Base-by-base conservation (phyloP, 441 rosid species). In the Pelargonium cotyledonis region DNA sequence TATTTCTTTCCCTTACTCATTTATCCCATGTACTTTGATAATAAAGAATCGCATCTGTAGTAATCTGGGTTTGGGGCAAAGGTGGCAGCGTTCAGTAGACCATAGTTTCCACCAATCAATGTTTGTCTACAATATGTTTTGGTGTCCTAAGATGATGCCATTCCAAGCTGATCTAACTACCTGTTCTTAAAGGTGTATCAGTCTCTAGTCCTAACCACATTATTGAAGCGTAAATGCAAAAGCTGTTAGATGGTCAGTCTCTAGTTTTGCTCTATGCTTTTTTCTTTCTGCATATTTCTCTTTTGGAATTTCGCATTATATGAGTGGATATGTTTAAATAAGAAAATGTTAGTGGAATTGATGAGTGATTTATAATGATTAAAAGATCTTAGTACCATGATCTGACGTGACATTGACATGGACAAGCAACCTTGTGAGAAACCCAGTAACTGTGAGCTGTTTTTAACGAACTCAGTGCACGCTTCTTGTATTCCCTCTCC, bases 151-250 rank as follows among this genome's bases (percentile, higher is more conserved):
- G 77, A 65, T 0, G 98, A 72, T 41, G 97, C 76, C 95, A 90
- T 92, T 6, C 87, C 99, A 40, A 95, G 93, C 84, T 95, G 95
- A 83, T 95, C 99, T 75, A 95, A 75, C 68, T 95, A 95, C 98
- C 99, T 95, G 82, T 8, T 57, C 8, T 19, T 19, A 18, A 29
- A 57, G 8, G 26, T 57, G 62, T 9, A 8, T 57, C 29, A 57
- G 21, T 57, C 10, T 57, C 62, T 23, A 57, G 21, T 57, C 26
- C 19, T 29, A 23, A 57, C 62, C 62, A 57, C 19, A 15, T 57
- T 8, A 57, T 55, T 55, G 26, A 18, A 55, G 19, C 2, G 18
- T 55, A 12, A 55, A 55, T 6, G 5, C 41, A 38, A 38, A 38
- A 38, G 41, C 41, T n/a, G n/a, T n/a, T n/a, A n/a, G n/a, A n/a